These are phyloP conservation scores for Mycena maculata DNA, from an alignment of 768 basidiomycete species.

Conservation along the genomic window DNA sequence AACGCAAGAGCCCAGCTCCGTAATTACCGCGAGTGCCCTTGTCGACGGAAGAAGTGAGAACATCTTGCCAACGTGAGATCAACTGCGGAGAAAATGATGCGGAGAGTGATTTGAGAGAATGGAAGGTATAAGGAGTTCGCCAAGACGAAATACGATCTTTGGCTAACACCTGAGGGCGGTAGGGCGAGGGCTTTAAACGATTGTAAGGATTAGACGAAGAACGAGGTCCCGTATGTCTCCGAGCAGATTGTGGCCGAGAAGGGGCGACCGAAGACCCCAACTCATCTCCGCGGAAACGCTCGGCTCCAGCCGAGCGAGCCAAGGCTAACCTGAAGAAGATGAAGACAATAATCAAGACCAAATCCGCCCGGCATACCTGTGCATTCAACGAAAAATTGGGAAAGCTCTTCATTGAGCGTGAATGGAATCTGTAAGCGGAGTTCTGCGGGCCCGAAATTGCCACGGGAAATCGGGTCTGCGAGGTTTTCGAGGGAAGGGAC, in stretches of 20 bases:
- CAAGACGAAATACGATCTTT: neutral
- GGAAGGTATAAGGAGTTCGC: neutral
- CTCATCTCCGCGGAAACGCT: neutral
- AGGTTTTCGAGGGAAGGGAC: constrained; percentile 42
- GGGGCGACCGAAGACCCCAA: neutral
- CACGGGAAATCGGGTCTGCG: constrained; percentile 46
- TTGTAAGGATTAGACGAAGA: neutral
- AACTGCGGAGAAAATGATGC: neutral
- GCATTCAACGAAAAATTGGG: constrained; percentile 16
- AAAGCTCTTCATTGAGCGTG: constrained; percentile 31
- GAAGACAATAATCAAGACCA: neutral
- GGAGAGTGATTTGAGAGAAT: neutral
- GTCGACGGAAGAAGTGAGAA: neutral
- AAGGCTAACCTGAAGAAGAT: neutral
- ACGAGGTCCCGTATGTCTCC: neutral
- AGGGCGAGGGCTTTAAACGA: neutral
- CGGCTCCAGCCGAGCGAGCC: neutral
- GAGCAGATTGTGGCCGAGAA: neutral
- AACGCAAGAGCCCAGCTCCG: neutral
- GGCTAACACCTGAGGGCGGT: neutral
- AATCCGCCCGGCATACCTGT: neutral
- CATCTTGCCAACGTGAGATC: neutral
- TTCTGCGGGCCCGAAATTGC: constrained; percentile 23
- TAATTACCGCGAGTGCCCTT: neutral
- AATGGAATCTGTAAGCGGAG: constrained; percentile 10